phyloP scores from a whole-genome alignment of 2,329 filamentous ascomycete species.

The Trichoderma oligosporum region DNA sequence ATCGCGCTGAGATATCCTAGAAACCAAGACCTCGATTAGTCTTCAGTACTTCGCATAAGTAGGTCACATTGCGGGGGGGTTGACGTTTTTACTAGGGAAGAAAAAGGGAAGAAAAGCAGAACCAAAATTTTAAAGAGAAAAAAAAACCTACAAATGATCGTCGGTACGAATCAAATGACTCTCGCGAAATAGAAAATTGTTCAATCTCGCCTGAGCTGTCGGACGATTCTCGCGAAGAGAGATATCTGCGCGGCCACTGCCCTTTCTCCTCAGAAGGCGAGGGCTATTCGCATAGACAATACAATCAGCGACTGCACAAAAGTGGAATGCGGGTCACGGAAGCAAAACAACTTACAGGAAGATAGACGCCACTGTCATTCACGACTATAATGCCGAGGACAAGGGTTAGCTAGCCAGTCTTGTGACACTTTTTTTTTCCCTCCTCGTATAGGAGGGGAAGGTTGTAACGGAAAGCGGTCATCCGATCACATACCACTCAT shows the following conservation, averaged over 20 bases:
- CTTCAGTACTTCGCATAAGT: not conserved
- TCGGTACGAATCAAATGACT: constrained; percentile 95
- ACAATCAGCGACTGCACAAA: constrained; percentile 2
- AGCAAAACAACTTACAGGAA: constrained; percentile 62
- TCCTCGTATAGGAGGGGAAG: constrained; percentile 13
- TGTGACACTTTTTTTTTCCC: constrained; percentile 21
- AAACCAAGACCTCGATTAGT: constrained; percentile 21
- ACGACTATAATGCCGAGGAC: constrained; percentile 60
- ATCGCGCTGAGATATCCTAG: constrained; percentile 86
- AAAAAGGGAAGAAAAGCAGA: not conserved
- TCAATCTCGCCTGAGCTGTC: constrained; percentile 77
- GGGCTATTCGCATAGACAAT: constrained; percentile 50
- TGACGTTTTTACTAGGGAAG: not conserved
- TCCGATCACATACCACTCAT: constrained; percentile 62
- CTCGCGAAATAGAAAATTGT: constrained; percentile 89
- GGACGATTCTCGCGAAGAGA: constrained; percentile 51
- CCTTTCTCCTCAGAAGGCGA: constrained; percentile 81
- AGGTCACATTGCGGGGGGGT: not conserved
- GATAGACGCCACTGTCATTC: constrained; percentile 90
- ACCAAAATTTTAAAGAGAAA: not conserved
- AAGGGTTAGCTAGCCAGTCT: constrained; percentile 28
- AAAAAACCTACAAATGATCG: constrained; percentile 76
- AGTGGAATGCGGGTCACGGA: not conserved
- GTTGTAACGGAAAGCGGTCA: constrained; percentile 11
- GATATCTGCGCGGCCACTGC: constrained; percentile 64